Percentiles rank a stretch among this genome's conserved stretches.
Conservation (phyloP, 2,329 filamentous ascomycete species). For the Apiospora hydei region DNA sequence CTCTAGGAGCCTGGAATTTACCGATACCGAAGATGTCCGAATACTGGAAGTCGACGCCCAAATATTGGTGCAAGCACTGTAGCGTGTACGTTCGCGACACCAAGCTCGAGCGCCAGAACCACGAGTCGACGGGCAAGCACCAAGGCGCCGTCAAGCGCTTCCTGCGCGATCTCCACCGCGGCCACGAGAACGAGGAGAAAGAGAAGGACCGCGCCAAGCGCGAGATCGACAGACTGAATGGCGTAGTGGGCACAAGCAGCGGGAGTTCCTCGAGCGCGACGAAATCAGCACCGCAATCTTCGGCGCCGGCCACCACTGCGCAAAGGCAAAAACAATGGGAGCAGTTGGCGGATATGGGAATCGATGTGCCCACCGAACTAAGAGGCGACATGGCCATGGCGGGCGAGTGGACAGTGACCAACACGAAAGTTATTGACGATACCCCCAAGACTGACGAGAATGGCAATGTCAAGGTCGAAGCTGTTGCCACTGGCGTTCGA, state of each 20-base stretch:
- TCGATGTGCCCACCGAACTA: conserved; percentile 81
- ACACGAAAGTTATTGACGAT: conserved; percentile 64
- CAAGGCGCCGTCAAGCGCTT: conserved; percentile 88
- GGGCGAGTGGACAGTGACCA: conserved; percentile 84
- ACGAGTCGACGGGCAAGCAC: conserved; percentile 86
- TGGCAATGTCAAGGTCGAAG: conserved; percentile 52
- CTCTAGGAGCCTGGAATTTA: background rate
- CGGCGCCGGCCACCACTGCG: conserved; percentile 59
- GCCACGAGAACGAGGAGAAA: conserved; percentile 79
- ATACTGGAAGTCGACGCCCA: conserved; percentile 98
- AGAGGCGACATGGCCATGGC: conserved; percentile 84
- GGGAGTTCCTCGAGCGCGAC: conserved; percentile 30
- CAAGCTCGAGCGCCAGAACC: conserved; percentile 85
- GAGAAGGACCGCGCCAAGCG: conserved; percentile 83
- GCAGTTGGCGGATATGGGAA: conserved; percentile 86
- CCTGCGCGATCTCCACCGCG: conserved; percentile 85
- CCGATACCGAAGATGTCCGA: conserved; percentile 73
- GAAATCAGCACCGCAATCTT: conserved; percentile 37
- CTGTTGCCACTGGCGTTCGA: conserved; percentile 62
- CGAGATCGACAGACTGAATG: conserved; percentile 87
- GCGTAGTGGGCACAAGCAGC: conserved; percentile 64
- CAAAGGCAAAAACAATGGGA: conserved; percentile 85
- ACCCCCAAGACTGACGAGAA: conserved; percentile 47
- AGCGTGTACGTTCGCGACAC: conserved; percentile 90
- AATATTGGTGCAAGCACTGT: conserved; percentile 99